A percentile compares a stretch with the other conserved stretches of the same genome.
Evolutionary conservation across 1,284 basidiomycete genomes (phyloP).

Genomic region (Rhodotorula sp.): DNA sequence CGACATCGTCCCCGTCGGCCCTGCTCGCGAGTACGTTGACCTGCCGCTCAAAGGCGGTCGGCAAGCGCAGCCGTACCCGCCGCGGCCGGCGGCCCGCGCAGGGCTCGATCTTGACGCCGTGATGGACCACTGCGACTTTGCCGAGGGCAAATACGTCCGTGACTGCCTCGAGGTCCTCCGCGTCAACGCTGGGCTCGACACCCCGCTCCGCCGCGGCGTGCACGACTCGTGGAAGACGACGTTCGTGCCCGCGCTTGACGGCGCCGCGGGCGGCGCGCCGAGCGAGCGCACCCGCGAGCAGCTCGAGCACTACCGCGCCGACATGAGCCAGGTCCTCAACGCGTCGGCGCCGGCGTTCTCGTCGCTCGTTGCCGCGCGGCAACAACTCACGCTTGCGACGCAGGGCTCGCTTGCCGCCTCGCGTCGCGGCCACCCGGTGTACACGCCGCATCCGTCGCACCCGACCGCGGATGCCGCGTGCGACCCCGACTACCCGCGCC

Average conservation of each 20-base stretch:
- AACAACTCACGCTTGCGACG: constrained; percentile 30
- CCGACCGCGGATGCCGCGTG: constrained; percentile 57
- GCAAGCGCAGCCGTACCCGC: constrained; percentile 58
- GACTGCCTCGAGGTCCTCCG: constrained; percentile 74
- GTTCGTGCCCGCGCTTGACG: constrained; percentile 9
- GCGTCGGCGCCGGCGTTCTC: constrained; percentile 17
- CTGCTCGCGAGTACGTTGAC: constrained; percentile 73
- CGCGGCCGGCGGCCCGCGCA: constrained; percentile 76
- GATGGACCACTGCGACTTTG: constrained; percentile 86
- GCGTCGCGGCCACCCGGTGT: constrained; percentile 34
- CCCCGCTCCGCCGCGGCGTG: constrained; percentile 55
- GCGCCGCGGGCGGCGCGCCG: not conserved
- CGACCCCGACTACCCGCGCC: constrained; percentile 67
- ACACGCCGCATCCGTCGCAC: constrained; percentile 49
- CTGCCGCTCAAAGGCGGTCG: constrained; percentile 56
- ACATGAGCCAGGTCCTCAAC: constrained; percentile 32
- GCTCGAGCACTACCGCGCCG: constrained; percentile 23
- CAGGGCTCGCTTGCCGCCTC: constrained; percentile 4
- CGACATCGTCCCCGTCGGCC: constrained; percentile 57
- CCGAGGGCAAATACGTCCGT: constrained; percentile 70
- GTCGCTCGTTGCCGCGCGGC: constrained; percentile 29
- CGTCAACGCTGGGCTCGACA: constrained; percentile 54
- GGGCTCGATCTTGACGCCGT: constrained; percentile 82
- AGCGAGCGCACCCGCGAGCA: constrained; percentile 4
- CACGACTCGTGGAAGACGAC: constrained; percentile 55